These are phyloP conservation scores for Citrus maxima DNA, from an alignment of 345 rosid genomes.

Conservation along the genomic window DNA sequence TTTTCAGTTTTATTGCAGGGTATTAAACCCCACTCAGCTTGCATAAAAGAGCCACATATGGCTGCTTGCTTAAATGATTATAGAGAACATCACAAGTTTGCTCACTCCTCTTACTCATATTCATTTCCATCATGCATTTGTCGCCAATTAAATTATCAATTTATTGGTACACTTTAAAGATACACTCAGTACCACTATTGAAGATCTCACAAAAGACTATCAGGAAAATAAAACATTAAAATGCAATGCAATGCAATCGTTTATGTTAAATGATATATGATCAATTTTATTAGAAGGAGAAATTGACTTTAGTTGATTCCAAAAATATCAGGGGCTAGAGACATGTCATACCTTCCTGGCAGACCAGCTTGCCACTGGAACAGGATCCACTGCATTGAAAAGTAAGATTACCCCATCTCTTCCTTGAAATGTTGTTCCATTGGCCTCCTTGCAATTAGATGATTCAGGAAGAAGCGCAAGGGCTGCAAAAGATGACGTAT, in stretches of 20 bases:
- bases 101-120: background rate
- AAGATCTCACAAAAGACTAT: too few species aligned
- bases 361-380: constrained; percentile 75
- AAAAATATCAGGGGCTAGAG: background rate
- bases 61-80: background rate
- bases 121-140: background rate
- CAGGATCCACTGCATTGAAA: constrained; percentile 60
- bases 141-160: background rate
- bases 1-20: too few species aligned
- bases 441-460: constrained; percentile 23
- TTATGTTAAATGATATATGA: background rate
- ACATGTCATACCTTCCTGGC: constrained; percentile 59
- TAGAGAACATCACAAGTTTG: background rate
- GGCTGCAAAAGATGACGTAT: constrained; percentile 62
- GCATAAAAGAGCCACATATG: background rate
- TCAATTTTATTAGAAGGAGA: background rate
- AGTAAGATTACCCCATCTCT: constrained; percentile 76
- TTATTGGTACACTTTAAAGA: too few species aligned
- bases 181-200: background rate
- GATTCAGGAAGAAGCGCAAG: constrained; percentile 60
- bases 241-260: too few species aligned
- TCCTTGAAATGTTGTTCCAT: constrained; percentile 36
- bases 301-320: background rate
- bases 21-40: too few species aligned
- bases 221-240: background rate